Evolutionary conservation across 768 basidiomycete species (phyloP).

Genomic region (Phylloporus sp.): DNA sequence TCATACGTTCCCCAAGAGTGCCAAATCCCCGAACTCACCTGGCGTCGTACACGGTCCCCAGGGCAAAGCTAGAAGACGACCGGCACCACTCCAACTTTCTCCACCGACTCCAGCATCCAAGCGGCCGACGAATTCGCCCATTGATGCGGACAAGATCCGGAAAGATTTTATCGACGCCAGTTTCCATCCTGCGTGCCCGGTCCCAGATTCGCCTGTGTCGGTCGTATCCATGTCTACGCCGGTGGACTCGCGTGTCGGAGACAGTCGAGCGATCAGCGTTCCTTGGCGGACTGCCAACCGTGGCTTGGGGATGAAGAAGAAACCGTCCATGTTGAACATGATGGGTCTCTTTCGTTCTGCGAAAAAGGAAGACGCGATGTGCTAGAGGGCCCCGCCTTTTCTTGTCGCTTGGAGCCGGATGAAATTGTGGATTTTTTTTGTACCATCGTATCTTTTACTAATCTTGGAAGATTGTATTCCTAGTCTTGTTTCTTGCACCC

Average conservation of each 20-base stretch:
- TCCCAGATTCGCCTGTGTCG: not conserved
- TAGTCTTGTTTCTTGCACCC: too few relatives aligned
- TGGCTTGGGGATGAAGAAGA: slow-evolving; percentile 18
- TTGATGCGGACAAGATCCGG: slow-evolving; percentile 33
- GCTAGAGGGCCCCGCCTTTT: not conserved
- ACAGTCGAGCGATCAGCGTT: slow-evolving; percentile 5
- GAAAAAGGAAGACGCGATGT: slow-evolving; percentile 14
- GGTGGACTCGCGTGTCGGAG: not conserved
- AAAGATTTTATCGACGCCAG: slow-evolving; percentile 43
- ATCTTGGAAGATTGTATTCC: not conserved
- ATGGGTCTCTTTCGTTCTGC: slow-evolving; percentile 30
- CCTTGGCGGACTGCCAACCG: slow-evolving; percentile 6
- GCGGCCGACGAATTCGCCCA: slow-evolving; percentile 32
- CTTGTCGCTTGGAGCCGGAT: too few relatives aligned
- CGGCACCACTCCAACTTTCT: slow-evolving; percentile 39
- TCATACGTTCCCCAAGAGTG: slow-evolving; percentile 9
- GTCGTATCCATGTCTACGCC: not conserved
- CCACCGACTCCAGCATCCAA: slow-evolving; percentile 30
- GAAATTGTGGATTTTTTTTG: not conserved
- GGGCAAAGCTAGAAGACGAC: slow-evolving; percentile 36
- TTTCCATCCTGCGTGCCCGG: slow-evolving; percentile 31
- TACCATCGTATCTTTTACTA: not conserved
- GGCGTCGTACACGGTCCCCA: slow-evolving; percentile 7
- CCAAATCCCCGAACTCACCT: slow-evolving; percentile 11
- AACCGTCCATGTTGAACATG: slow-evolving; percentile 24